Evolutionary conservation across 2,329 filamentous ascomycete genomes (phyloP).

Genomic region (Apiospora phragmitis): DNA sequence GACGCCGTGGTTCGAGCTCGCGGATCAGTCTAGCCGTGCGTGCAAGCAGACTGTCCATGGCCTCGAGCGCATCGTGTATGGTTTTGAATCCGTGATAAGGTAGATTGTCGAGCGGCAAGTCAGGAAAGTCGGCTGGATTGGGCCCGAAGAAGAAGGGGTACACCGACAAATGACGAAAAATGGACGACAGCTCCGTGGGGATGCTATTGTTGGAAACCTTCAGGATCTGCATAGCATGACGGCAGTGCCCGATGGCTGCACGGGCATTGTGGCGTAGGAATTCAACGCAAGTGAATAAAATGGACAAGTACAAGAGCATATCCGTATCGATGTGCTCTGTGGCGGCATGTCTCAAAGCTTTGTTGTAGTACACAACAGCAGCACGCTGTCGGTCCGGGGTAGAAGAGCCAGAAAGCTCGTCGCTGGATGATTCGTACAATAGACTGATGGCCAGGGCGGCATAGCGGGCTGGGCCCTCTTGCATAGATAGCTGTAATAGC

Average conservation of each 20-base stretch:
- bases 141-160: neutral
- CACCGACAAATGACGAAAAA: neutral
- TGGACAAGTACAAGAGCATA: constrained; percentile 15
- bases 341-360: constrained; percentile 16
- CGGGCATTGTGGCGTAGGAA: constrained; percentile 51
- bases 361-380: constrained; percentile 18
- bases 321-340: constrained; percentile 10
- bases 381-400: neutral
- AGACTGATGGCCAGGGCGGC: constrained; percentile 21
- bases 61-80: neutral
- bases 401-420: neutral
- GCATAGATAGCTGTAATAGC: constrained; percentile 18
- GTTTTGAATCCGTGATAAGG: neutral
- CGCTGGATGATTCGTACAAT: constrained; percentile 15
- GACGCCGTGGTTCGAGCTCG: neutral
- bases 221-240: constrained; percentile 24
- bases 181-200: neutral
- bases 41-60: neutral
- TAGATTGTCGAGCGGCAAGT: neutral
- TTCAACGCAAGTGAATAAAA: constrained; percentile 55
- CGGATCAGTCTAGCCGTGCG: neutral
- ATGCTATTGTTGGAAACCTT: constrained; percentile 10
- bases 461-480: constrained; percentile 14
- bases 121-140: neutral
- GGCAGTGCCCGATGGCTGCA: constrained; percentile 40